Conservation (phyloP, 2,329 filamentous ascomycete genomes). For the Apiospora koreana region DNA sequence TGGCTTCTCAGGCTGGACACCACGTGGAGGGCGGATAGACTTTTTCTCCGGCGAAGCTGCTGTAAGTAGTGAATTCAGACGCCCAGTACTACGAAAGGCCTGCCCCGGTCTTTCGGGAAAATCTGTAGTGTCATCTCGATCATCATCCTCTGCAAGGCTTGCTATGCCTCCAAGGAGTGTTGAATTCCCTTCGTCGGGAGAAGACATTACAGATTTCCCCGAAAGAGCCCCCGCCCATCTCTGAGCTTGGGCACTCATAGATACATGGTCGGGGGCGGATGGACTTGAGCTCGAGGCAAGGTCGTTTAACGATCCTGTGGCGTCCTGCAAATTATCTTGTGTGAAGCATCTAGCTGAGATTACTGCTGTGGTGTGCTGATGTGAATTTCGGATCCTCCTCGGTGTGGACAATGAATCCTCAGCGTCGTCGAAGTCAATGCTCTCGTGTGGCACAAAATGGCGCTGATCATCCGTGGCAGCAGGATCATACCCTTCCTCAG, state of each 20-base stretch:
- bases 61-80: conserved; percentile 26
- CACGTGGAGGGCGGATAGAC: conserved; percentile 3
- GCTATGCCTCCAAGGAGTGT: conserved; percentile 19
- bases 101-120: neutral
- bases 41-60: conserved; percentile 20
- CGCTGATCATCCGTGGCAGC: conserved; percentile 27
- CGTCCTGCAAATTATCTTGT: neutral
- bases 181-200: neutral
- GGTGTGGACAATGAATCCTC: conserved; percentile 45
- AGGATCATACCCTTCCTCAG: conserved; percentile 39
- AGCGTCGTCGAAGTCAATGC: conserved; percentile 60
- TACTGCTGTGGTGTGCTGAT: neutral
- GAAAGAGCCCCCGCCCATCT: neutral
- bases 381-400: conserved; percentile 33
- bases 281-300: neutral
- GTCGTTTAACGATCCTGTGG: neutral
- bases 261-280: neutral
- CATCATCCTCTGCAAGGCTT: conserved; percentile 27
- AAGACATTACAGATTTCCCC: neutral
- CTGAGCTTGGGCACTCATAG: neutral
- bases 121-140: conserved; percentile 15
- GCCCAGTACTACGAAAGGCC: conserved; percentile 13
- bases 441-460: conserved; percentile 49
- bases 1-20: neutral
- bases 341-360: neutral